Evolutionary conservation across 257 asterid species (phyloP).

Genomic region (Echium plantagineum): DNA sequence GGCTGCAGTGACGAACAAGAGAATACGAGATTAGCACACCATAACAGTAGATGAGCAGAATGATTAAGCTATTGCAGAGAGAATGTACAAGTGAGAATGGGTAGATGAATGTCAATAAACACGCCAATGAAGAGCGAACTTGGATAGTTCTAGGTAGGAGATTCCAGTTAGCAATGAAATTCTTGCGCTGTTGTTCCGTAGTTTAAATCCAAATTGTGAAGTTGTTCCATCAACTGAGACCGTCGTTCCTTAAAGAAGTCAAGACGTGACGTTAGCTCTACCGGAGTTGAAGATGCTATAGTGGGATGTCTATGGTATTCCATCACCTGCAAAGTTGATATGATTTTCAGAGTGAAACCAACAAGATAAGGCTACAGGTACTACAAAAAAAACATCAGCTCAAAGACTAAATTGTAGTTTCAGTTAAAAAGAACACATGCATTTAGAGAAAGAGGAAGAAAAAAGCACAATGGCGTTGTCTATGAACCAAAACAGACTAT

Average conservation of each 20-base stretch:
- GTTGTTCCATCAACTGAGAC: constrained; percentile 94
- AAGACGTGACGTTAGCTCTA: constrained; percentile 78
- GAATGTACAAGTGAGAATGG: constrained; percentile 29
- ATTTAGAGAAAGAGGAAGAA: no score
- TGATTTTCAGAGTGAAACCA: constrained; percentile 3
- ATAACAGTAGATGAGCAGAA: constrained; percentile 11
- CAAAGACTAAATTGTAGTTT: no score
- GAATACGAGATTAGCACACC: not conserved
- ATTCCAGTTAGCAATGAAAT: constrained; percentile 49
- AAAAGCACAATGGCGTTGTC: no score
- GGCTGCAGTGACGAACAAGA: constrained; percentile 2
- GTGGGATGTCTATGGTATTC: constrained; percentile 47
- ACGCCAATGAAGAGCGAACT: constrained; percentile 12
- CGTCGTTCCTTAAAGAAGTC: constrained; percentile 92
- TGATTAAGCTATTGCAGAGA: constrained; percentile 23
- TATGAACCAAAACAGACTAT: no score
- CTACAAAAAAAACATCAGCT: no score
- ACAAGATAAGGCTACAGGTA: not conserved
- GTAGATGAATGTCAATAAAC: constrained; percentile 6
- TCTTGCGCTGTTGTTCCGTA: constrained; percentile 54
- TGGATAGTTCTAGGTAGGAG: constrained; percentile 80
- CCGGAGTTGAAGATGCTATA: constrained; percentile 61
- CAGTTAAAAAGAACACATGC: no score
- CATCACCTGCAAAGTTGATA: constrained; percentile 24
- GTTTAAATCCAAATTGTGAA: constrained; percentile 67